These are phyloP conservation scores for Pichia paraexigua DNA, from an alignment of 805 yeast genomes.

Conservation along the genomic window DNA sequence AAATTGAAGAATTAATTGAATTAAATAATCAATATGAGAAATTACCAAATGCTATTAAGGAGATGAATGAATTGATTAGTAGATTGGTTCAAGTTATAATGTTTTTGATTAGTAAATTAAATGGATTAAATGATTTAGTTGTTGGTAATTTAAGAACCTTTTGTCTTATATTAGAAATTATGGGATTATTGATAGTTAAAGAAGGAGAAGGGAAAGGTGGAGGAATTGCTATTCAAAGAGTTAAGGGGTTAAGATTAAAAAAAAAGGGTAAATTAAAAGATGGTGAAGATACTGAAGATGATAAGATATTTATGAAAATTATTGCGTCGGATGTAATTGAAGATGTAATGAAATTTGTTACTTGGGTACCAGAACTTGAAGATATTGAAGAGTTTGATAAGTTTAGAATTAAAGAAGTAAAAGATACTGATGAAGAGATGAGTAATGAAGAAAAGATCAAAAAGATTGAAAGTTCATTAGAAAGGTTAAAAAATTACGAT, in stretches of 20 bases:
- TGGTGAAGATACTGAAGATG: not conserved
- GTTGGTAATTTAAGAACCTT: slow-evolving; percentile 36
- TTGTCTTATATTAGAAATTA: slow-evolving; percentile 58
- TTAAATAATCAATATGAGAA: slow-evolving; percentile 30
- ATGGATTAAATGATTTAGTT: slow-evolving; percentile 33
- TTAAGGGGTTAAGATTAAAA: slow-evolving; percentile 62
- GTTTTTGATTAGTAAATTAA: slow-evolving; percentile 28
- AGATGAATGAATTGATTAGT: slow-evolving; percentile 19
- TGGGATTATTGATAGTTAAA: slow-evolving; percentile 63
- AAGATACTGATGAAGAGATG: not conserved
- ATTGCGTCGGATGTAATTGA: not conserved
- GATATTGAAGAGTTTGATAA: slow-evolving; percentile 2
- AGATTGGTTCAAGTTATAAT: slow-evolving; percentile 18
- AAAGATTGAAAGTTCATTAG: not conserved
- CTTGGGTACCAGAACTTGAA: not conserved
- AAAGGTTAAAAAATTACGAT: not conserved
- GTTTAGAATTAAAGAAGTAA: slow-evolving; percentile 7
- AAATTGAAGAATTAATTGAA: slow-evolving; percentile 38
- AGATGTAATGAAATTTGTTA: not conserved
- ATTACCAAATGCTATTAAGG: slow-evolving; percentile 20
- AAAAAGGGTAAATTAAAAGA: slow-evolving; percentile 18
- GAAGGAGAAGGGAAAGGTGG: slow-evolving; percentile 26
- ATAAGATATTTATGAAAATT: slow-evolving; percentile 15
- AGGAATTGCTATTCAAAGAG: slow-evolving; percentile 54
- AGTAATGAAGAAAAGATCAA: not conserved